Evolutionary conservation across 1,139 yeast genomes (phyloP), one percentile per base, ranked within the genome.

Genomic region (Blastobotrys illinoisensis): DNA sequence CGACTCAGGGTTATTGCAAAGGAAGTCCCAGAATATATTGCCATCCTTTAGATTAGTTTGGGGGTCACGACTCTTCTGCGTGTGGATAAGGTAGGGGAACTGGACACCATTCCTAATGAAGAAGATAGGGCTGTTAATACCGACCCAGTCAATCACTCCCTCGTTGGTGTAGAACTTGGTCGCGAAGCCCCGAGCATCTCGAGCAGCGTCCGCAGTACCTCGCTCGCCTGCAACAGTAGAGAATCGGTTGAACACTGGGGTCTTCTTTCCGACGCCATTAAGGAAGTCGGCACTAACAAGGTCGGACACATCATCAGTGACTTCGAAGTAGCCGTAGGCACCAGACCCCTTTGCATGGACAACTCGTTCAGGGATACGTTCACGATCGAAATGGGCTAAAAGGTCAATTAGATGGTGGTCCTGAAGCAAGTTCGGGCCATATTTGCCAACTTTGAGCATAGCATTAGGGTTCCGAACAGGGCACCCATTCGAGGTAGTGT

Each of bases 281-380:
- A 86, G 79, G 69, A 87, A 85, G 55, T 82, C 81, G 51, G 95
- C 83, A 59, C 76, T 75, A 64, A 86, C 80, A 57, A 87, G 68
- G 69, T 88, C 95, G 48, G 86, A 75, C 65, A 88, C 81, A 62
- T 87, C 91, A 67, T 88, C 90, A 24, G 95, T 87, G 59, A 83
- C 85, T 71, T 84, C 91, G 64, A 87, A 86, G 58, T 74, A 80
- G 65, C 93, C 90, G 67, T 78, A 83, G 50, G 93, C 91, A 62
- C 93, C 95, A 43, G 88, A 85, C 62, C 95, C 95, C 71, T 86
- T 86, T 58, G 95, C 95, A 68, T 87, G 95, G 50, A 86, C 95
- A 55, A 86, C 91, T 72, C 95, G 81, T 74, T 87, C 95, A 46
- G 95, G 95, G 58, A 87, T 82, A 69, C 93, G 79, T 73, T 87